phyloP scores from a whole-genome alignment of 768 basidiomycete genomes.

The Russula griseocarnosa region DNA sequence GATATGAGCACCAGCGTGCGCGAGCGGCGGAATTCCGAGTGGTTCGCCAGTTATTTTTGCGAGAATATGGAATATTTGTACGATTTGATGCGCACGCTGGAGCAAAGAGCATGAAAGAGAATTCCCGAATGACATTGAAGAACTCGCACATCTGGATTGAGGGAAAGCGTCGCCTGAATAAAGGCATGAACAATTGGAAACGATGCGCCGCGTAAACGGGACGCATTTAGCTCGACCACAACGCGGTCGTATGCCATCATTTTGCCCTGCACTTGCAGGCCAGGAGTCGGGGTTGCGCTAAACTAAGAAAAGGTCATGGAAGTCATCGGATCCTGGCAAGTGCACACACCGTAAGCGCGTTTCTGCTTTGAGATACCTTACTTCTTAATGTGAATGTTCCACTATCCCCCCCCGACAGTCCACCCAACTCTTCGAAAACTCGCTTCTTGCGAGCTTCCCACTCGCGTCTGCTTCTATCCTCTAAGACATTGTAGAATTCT shows the following conservation, averaged over 20 bases:
- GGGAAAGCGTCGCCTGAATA: slow-evolving; percentile 59
- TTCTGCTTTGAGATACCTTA: slow-evolving; percentile 59
- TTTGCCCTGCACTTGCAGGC: slow-evolving; percentile 81
- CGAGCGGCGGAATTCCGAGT: slow-evolving; percentile 66
- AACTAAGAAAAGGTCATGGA: slow-evolving; percentile 33
- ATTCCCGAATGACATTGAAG: neutral
- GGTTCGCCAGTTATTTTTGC: slow-evolving; percentile 75
- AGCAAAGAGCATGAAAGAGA: slow-evolving; percentile 5
- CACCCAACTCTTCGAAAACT: slow-evolving; percentile 86
- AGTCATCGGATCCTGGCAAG: slow-evolving; percentile 2
- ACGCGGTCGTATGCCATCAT: slow-evolving; percentile 96
- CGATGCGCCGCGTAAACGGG: slow-evolving; percentile 65
- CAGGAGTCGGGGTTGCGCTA: slow-evolving; percentile 51
- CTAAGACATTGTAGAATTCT: slow-evolving; percentile 77
- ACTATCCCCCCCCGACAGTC: slow-evolving; percentile 53
- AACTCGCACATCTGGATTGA: slow-evolving; percentile 52
- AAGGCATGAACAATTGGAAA: slow-evolving; percentile 74
- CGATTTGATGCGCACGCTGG: slow-evolving; percentile 55
- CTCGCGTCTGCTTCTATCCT: slow-evolving; percentile 68
- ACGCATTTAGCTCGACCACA: slow-evolving; percentile 69
- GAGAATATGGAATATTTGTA: slow-evolving; percentile 69
- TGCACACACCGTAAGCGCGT: slow-evolving; percentile 47
- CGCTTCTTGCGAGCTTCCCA: slow-evolving; percentile 91
- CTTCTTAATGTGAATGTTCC: slow-evolving; percentile 55
- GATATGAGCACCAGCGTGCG: slow-evolving; percentile 78